phyloP scores from a whole-genome alignment of 1,139 yeast genomes.

The Protomyces lactucae-debilis region DNA sequence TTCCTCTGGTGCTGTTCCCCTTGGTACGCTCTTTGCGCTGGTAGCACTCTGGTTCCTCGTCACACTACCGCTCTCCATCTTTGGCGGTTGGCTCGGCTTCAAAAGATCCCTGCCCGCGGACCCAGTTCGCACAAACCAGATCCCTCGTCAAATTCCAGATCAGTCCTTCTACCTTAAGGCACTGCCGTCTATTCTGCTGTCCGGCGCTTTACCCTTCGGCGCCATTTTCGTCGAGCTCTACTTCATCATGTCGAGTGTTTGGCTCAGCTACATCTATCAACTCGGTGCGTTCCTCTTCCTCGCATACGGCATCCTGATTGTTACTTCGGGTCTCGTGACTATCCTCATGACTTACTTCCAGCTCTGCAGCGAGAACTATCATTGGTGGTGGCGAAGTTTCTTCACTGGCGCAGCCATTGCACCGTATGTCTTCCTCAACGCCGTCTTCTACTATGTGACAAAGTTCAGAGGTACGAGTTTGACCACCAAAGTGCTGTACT shows the following conservation, averaged over 20 bases:
- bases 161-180: constrained; percentile 82
- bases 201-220: constrained; percentile 83
- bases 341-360: constrained; percentile 76
- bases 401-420: constrained; percentile 88
- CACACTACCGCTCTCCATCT: constrained; percentile 75
- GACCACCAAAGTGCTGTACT: constrained; percentile 68
- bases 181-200: constrained; percentile 61
- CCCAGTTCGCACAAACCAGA: constrained; percentile 73
- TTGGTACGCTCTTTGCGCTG: constrained; percentile 81
- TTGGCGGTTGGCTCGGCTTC: constrained; percentile 73
- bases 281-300: constrained; percentile 96
- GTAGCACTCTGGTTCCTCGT: constrained; percentile 77
- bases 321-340: constrained; percentile 78
- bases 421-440: constrained; percentile 75
- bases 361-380: constrained; percentile 83
- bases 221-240: constrained; percentile 68
- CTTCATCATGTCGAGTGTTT: constrained; percentile 76
- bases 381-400: constrained; percentile 88
- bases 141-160: constrained; percentile 89
- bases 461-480: constrained; percentile 68
- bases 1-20: constrained; percentile 93
- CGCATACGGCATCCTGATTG: constrained; percentile 68
- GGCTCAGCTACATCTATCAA: constrained; percentile 92
- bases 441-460: constrained; percentile 50
- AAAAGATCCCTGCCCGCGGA: constrained; percentile 55